Evolutionary conservation across 202 grass and related monocot species (phyloP), one percentile per base, ranked within the genome.

Genomic region (Cymbopogon flexuosus): DNA sequence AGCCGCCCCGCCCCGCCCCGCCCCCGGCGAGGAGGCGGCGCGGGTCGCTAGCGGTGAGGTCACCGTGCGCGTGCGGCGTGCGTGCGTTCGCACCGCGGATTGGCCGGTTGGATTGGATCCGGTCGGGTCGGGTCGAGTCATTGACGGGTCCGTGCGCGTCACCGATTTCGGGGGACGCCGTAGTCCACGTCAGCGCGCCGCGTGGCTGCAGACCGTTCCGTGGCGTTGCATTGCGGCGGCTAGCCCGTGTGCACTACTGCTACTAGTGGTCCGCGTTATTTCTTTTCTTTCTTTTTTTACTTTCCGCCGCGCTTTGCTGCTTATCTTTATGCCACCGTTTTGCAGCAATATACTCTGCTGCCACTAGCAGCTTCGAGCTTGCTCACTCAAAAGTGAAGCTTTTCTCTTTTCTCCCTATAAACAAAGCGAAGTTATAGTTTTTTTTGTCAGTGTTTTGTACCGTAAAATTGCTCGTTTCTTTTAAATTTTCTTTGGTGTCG

Each of bases 151-250:
- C 33, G 33, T 29, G 54, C 19, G 19, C 8, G 37, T 10, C 57
- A 31, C 34, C 19, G 15, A 27, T 16, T 75, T 58, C 8, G 14
- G 37, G 9, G 7, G 41, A 21, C 1, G 13, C 2, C 52, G 43
- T 2, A 27, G 24, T 27, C 75, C 75, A 65, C 75, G 42, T 65
- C 75, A 78, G 61, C 61, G 75, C 42, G 29, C 61, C 10, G 42
- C 61, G 61, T 65, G 75, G 75, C 61, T 5, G 36, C 56, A 8
- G 41, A 3, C 14, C 23, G 75, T 11, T 13, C 39, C 73, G 22
- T 42, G 40, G 10, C 41, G 41, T 43, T 43, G 41, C 41, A 43
- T 3, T 2, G 11, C 49, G 8, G 3, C 47, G 2, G 19, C 52
- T 15, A 5, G 43, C 1, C 43, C 11, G 11, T 4, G 2, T 41